Base-by-base conservation (phyloP, 1,139 yeast genomes). In the Suhomyces atakaporum region DNA sequence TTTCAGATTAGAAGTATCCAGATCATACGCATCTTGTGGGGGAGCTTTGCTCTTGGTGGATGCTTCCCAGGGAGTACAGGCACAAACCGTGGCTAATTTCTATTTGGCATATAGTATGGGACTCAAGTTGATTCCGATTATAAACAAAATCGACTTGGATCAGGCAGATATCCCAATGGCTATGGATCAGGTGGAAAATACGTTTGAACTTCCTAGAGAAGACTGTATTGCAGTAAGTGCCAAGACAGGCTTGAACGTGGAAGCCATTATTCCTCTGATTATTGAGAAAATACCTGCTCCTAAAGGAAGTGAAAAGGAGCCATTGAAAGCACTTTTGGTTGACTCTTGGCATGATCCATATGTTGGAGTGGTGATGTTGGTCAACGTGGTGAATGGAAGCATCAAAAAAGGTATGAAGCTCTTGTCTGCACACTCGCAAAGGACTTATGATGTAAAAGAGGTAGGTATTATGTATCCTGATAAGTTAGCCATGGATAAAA, bases 261-360 rank as follows among this genome's bases (percentile, higher is more conserved):
- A 78, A 23, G 56, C 75, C 11, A 74, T 92, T 11, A 63, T 92
- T 22, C 97, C 97, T 0, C 78, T 84, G 7, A 81, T 92, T 19
- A 76, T 92, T 25, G 84, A 80, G 43, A 75, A 81, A 25, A 81
- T 92, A 12, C 96, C 96, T 0, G 60, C 76, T 2, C 94, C 95
- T 3, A 54, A 60, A 0, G 95, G 95, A 1, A 61, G 66, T 11
- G 44, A 58, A 0, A 51, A 57, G 1, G 63, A 61, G 3, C 95
- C 95, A 0, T 69, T 90, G 40, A 75, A 88, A 49, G 86, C 90
- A 1, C 71, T 92, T 34, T 67, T 92, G 37, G 96, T 92, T 7
- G 98, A 92, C 58, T 90, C 97, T 3, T 92, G 98, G 98, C 94
- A 89, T 56, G 97, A 92, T 57, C 75, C 88, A 3, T 92, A 88